Evolutionary conservation across 805 yeast species (phyloP), one percentile per base, ranked within the genome.

Genomic region (Tetrapisispora namnaoensis): DNA sequence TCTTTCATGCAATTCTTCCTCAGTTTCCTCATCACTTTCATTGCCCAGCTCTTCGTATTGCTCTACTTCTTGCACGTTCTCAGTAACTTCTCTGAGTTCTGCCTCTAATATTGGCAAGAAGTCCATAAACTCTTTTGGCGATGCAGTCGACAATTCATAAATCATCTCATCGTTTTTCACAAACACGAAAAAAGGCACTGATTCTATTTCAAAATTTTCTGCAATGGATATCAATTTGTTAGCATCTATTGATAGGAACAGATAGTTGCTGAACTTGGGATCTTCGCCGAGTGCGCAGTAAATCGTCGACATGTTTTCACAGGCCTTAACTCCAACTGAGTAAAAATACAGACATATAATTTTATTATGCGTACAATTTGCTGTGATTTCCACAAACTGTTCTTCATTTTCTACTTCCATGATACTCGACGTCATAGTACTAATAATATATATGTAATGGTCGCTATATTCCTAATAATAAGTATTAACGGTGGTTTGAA

Each of bases 271-370:
- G 61, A 85, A 78, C 24, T 63, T 53, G 49, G 53, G 83, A 36
- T 63, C 82, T 40, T 79, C 81, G 21, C 95, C 83, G 53, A 93
- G 73, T 17, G 95, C 83, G 52, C 77, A 72, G 63, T 86, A 83
- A 22, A 90, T 95, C 37, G 82, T 75, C 63, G 80, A 84, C 91
- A 91, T 89, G 62, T 84, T 91, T 57, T 83, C 79, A 67, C 99
- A 95, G 43, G 99, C 98, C 38, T 90, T 95, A 2, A 99, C 99
- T 97, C 98, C 91, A 47, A 89, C 84, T 0, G 98, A 87, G 66
- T 88, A 90, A 75, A 91, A 91, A 66, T 90, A 93, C 22, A 91
- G 70, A 1, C 91, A 85, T 37, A 87, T 75, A 39, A 91, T 76
- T 62, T 79, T 81, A 49, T 72, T 69, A 36, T 75, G 70, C n/a